Conservation (phyloP, 441 rosid species). For the Adansonia gregorii region DNA sequence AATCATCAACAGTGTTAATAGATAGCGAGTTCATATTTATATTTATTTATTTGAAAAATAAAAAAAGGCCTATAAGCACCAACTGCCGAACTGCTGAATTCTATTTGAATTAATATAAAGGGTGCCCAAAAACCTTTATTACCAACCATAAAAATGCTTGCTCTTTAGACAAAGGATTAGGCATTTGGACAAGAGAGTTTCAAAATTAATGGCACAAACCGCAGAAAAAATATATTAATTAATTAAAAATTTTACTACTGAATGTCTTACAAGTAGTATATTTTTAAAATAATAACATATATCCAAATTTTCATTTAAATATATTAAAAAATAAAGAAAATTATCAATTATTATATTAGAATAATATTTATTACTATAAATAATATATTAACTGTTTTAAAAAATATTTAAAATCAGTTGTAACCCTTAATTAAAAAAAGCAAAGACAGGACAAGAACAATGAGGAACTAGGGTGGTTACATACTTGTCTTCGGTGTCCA, state of each 20-base stretch:
- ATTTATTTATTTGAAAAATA: neutral
- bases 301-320: no score
- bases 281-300: no score
- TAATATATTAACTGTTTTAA: no score
- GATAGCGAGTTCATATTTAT: neutral
- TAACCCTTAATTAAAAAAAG: no score
- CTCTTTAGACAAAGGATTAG: neutral
- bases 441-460: neutral
- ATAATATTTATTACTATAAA: no score
- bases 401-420: neutral
- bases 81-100: neutral
- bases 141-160: neutral
- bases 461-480: neutral
- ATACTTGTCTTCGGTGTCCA: neutral
- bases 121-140: neutral
- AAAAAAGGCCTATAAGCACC: neutral
- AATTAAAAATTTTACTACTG: neutral
- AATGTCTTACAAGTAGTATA: no score
- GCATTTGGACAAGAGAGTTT: neutral
- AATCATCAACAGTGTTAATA: neutral
- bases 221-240: neutral
- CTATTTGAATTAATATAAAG: neutral
- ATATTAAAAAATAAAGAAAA: no score
- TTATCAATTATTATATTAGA: no score
- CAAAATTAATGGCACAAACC: neutral